phyloP scores from a whole-genome alignment of 768 basidiomycete genomes.

The Boletus sp. region DNA sequence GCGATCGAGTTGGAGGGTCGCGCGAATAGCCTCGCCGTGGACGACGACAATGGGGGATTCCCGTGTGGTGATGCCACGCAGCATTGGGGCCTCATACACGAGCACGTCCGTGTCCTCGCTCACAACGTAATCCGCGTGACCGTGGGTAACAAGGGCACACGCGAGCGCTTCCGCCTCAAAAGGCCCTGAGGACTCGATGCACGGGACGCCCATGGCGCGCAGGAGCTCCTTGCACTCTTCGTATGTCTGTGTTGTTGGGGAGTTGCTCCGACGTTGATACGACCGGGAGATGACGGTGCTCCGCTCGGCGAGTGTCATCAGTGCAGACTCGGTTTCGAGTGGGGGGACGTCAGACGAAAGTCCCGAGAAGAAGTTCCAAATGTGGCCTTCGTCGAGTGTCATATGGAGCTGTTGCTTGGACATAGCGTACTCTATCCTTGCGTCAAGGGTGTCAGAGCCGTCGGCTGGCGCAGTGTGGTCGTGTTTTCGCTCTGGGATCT shows the following conservation, averaged over 20 bases:
- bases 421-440: slow-evolving; percentile 45
- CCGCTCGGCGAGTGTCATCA: slow-evolving; percentile 41
- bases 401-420: slow-evolving; percentile 63
- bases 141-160: slow-evolving; percentile 67
- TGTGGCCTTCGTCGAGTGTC: slow-evolving; percentile 52
- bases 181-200: slow-evolving; percentile 61
- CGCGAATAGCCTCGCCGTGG: slow-evolving; percentile 59
- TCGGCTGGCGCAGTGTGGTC: slow-evolving; percentile 2
- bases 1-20: slow-evolving; percentile 52
- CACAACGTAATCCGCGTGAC: slow-evolving; percentile 81
- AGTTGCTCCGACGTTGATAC: slow-evolving; percentile 57
- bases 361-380: slow-evolving; percentile 50
- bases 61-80: slow-evolving; percentile 70
- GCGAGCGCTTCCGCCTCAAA: slow-evolving; percentile 88
- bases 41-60: slow-evolving; percentile 59
- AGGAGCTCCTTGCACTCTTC: slow-evolving; percentile 67
- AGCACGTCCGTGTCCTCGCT: slow-evolving; percentile 92
- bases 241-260: slow-evolving; percentile 66
- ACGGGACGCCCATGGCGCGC: slow-evolving; percentile 78
- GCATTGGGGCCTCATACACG: slow-evolving; percentile 75
- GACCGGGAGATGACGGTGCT: slow-evolving; percentile 61
- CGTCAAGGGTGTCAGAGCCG: slow-evolving; percentile 31
- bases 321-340: slow-evolving; percentile 20
- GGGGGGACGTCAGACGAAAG: slow-evolving; percentile 8
- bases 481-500: slow-evolving; percentile 6